Evolutionary conservation across 306 rosid genomes (phyloP).

Genomic region (Cyamopsis tetragonoloba): DNA sequence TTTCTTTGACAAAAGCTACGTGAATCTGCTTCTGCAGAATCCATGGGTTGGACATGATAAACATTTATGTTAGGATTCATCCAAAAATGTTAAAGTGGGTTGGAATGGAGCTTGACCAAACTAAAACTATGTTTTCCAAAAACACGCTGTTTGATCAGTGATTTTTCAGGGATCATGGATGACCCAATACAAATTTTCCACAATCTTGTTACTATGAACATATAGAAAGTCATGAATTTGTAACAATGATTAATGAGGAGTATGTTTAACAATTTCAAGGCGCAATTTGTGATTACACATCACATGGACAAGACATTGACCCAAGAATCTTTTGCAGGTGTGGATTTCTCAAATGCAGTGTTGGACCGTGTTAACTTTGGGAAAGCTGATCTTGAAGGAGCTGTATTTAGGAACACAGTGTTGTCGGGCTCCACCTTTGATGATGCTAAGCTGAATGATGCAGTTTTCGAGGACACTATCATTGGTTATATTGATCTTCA

Average conservation of each 20-base stretch:
- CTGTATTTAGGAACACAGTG: constrained; percentile 66
- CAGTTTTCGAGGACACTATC: constrained; percentile 85
- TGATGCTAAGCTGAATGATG: constrained; percentile 70
- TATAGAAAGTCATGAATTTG: neutral
- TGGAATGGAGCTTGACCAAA: no score
- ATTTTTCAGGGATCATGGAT: neutral
- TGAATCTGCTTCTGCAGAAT: no score
- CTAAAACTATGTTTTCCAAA: no score
- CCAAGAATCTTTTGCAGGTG: constrained; percentile 45
- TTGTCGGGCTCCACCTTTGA: constrained; percentile 87
- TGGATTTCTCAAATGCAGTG: constrained; percentile 85
- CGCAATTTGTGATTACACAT: constrained; percentile 12
- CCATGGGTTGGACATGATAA: no score
- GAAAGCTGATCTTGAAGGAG: constrained; percentile 93
- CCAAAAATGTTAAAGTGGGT: no score
- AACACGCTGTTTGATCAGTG: no score
- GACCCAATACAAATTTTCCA: constrained; percentile 9
- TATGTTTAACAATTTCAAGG: no score
- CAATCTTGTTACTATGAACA: neutral
- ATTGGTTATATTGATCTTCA: constrained; percentile 92
- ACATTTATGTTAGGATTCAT: no score
- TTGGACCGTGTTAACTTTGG: constrained; percentile 83
- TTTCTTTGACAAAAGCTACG: no score
- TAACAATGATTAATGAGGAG: neutral
- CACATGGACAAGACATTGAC: neutral